A percentile compares a stretch with the other conserved stretches of the same genome.
These are phyloP conservation scores for Fraxinus ornus DNA, from an alignment of 305 asterid species.

Conservation along the genomic window DNA sequence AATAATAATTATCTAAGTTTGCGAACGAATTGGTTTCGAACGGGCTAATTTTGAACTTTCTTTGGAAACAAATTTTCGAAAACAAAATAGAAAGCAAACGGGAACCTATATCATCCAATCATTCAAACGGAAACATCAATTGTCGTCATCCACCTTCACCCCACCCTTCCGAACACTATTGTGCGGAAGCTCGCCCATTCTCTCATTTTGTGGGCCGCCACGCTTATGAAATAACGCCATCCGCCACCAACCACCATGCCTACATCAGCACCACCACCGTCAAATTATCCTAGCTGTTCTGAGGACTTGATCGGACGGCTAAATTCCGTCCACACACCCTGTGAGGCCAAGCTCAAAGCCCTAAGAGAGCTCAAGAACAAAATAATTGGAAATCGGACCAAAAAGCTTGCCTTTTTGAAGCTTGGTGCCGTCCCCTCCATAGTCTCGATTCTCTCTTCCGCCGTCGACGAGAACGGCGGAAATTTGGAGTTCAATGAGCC, in stretches of 20 bases:
- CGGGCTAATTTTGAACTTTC: background rate
- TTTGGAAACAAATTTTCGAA: background rate
- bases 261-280: constrained; percentile 45
- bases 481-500: constrained; percentile 48
- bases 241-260: constrained; percentile 38
- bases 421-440: constrained; percentile 86
- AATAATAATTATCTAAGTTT: no score
- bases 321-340: constrained; percentile 39
- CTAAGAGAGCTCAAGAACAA: constrained; percentile 88
- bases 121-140: background rate
- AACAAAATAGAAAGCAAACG: background rate
- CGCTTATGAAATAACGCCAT: background rate
- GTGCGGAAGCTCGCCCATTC: background rate
- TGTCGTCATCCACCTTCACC: background rate
- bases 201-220: background rate
- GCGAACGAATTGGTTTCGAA: no score
- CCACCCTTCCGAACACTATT: background rate
- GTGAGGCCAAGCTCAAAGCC: constrained; percentile 64
- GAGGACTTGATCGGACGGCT: constrained; percentile 70
- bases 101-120: background rate
- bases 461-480: constrained; percentile 25
- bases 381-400: constrained; percentile 94
- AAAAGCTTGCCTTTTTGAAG: constrained; percentile 72
- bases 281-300: constrained; percentile 52
- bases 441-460: constrained; percentile 55